Conservation (phyloP, 306 rosid genomes). For the Lagenaria siceraria region DNA sequence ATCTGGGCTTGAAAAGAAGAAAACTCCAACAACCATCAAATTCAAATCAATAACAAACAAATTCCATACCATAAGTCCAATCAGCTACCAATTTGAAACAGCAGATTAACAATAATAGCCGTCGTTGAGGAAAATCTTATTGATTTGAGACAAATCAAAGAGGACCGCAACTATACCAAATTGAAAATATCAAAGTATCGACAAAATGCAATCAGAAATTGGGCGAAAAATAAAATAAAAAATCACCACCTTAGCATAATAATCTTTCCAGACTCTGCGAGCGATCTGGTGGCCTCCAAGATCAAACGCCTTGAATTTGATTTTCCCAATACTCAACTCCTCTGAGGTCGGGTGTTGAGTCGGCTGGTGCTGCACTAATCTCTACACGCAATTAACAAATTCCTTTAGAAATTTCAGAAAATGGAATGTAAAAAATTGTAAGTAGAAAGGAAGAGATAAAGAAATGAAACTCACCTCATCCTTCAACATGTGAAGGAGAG, state of each 20-base stretch:
- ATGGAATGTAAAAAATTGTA: background rate
- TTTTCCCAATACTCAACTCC: slow-evolving; percentile 87
- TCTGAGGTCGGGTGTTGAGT: slow-evolving; percentile 87
- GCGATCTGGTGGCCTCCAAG: slow-evolving; percentile 94
- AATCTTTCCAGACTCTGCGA: slow-evolving; percentile 93
- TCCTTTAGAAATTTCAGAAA: background rate
- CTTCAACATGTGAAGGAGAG: slow-evolving; percentile 93
- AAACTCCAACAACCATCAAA: background rate
- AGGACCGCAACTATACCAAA: background rate
- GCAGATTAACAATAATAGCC: background rate
- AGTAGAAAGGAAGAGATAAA: background rate
- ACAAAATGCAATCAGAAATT: background rate
- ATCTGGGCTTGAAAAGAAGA: background rate
- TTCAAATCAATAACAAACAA: background rate
- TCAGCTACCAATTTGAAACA: background rate
- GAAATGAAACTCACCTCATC: slow-evolving; percentile 56
- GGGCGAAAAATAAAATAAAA: background rate
- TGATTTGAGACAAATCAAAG: background rate
- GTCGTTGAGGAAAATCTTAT: background rate
- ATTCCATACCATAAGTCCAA: background rate
- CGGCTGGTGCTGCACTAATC: slow-evolving; percentile 92
- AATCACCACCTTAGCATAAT: slow-evolving; percentile 81
- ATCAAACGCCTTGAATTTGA: slow-evolving; percentile 93
- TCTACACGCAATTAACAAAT: slow-evolving; percentile 30
- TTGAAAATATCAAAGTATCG: background rate